phyloP scores from a whole-genome alignment of 352 stramenopile species.

The Phytopythium mirpurense region DNA sequence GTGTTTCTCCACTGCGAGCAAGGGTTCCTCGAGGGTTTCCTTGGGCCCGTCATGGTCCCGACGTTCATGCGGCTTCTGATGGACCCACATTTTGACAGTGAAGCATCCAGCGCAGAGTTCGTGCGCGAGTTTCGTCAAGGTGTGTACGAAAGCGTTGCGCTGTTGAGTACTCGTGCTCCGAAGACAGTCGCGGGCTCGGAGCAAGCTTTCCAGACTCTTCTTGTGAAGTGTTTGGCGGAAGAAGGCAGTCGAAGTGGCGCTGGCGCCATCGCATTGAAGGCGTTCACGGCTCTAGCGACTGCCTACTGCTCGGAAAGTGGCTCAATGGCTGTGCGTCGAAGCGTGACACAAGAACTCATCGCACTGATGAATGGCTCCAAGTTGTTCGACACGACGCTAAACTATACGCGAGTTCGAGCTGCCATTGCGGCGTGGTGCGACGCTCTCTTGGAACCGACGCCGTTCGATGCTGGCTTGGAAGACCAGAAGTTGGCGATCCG shows the following conservation, averaged over 20 bases:
- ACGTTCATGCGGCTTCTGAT: constrained; percentile 58
- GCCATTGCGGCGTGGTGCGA: constrained; percentile 58
- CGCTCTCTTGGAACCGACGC: constrained; percentile 22
- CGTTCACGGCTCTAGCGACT: constrained; percentile 42
- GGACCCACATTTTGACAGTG: constrained; percentile 50
- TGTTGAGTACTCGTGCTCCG: constrained; percentile 36
- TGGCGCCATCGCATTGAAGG: constrained; percentile 57
- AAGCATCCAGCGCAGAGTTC: constrained; percentile 35
- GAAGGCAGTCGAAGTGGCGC: constrained; percentile 39
- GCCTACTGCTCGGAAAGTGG: constrained; percentile 30
- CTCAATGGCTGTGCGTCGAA: constrained; percentile 19
- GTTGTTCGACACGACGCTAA: constrained; percentile 50
- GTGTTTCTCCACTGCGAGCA: constrained; percentile 45
- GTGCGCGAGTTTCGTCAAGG: constrained; percentile 51
- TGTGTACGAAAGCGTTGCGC: constrained; percentile 51
- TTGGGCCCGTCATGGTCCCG: constrained; percentile 67
- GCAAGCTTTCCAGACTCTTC: constrained; percentile 69
- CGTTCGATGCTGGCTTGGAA: constrained; percentile 5
- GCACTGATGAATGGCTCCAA: constrained; percentile 50
- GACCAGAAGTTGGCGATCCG: constrained; percentile 39
- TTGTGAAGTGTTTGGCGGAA: constrained; percentile 56
- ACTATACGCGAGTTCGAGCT: constrained; percentile 56
- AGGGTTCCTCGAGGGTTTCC: constrained; percentile 33
- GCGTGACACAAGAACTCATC: constrained; percentile 44
- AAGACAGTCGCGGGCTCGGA: constrained; percentile 40